phyloP scores from a whole-genome alignment of 257 asterid genomes.

The Solanum ossicruentum region DNA sequence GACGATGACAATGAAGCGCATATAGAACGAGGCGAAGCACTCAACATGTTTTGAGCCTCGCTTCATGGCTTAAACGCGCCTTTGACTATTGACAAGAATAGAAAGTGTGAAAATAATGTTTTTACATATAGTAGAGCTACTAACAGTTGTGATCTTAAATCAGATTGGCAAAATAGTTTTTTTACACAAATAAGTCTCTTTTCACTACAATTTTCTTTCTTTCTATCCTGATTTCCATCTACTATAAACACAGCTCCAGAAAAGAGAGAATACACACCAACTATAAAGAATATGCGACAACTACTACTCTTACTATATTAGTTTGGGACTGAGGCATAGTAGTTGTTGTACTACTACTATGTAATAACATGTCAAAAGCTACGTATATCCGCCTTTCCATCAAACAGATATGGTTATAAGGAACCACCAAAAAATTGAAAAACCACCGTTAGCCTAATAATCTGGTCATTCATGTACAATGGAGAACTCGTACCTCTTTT shows the following conservation, averaged over 20 bases:
- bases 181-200: not conserved
- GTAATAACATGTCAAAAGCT: not conserved
- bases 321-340: not conserved
- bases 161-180: not conserved
- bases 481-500: not conserved
- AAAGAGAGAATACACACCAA: not conserved
- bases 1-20: no score
- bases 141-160: not conserved
- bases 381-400: not conserved
- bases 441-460: not conserved
- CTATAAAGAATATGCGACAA: not conserved
- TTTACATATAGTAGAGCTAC: not conserved
- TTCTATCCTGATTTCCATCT: not conserved
- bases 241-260: not conserved
- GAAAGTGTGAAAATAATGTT: not conserved
- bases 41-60: no score
- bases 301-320: not conserved
- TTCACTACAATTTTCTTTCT: not conserved
- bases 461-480: not conserved
- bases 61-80: no score
- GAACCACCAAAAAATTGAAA: not conserved
- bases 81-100: not conserved
- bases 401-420: not conserved
- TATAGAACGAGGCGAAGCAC: no score
- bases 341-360: not conserved